Evolutionary conservation across 345 rosid species (phyloP), one percentile per base, ranked within the genome.

Genomic region (Aquilaria sinensis): DNA sequence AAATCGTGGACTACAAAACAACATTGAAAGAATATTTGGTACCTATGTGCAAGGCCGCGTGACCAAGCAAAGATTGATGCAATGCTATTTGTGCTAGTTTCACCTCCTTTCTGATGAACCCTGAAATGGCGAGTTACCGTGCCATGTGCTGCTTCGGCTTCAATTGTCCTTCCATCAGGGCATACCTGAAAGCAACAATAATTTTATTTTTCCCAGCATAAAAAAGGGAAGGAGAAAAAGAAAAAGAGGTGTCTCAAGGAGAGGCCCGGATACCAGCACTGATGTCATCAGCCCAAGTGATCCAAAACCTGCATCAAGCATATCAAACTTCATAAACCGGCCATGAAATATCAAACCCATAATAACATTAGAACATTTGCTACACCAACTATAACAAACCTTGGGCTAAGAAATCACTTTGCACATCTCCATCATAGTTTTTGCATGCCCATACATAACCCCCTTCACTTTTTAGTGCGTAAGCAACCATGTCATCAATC

Each of bases 371-470:
- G 10, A 48, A 13, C 13, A 23, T 23, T 23, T 23, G 23, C 1
- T 23, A 23, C 23, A 31, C 51, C 53, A 65, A 15, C 63, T 14
- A 45, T 5, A n/a, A 53, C 70, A 56, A 67, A 88, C 98, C 96
- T 88, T 93, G 96, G 68, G 98, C 96, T 67, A 93, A 78, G 83
- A 90, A 90, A 79, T 93, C 98, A 76, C 97, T 92, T 79, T 92
- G 98, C 60, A 92, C 97, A 80, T 92, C 98, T 53, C 98, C 98
- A 75, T 92, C 98, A 70, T 92, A 92, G 74, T 89, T 92, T 77
- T 92, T 92, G 85, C 98, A 89, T 30, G 98, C 98, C 98, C 97
- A 93, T 15, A 90, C 98, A 63, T 84, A 93, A 57, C 97, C 97
- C 53, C 98, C 94, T 51, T 90, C 96, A 23, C 92, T 93, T 75